Evolutionary conservation across 2,329 filamentous ascomycete species (phyloP).

Genomic region (Atkinsonella hypoxylon): DNA sequence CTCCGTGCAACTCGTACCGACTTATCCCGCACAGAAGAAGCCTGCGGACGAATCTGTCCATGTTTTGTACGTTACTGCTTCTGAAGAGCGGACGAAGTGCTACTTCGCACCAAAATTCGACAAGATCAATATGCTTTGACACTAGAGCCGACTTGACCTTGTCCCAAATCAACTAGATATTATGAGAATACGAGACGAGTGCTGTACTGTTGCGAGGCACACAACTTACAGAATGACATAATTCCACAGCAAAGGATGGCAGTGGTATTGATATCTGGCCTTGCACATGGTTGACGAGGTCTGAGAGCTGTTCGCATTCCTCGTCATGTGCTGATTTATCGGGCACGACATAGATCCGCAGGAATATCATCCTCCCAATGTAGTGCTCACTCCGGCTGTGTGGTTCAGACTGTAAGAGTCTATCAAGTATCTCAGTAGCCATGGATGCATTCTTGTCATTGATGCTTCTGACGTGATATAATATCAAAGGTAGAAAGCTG

Average conservation of each 20-base stretch:
- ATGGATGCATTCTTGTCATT: slow-evolving; percentile 38
- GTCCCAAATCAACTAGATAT: slow-evolving; percentile 65
- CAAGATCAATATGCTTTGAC: slow-evolving; percentile 37
- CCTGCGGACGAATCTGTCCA: slow-evolving; percentile 59
- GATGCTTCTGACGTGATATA: slow-evolving; percentile 57
- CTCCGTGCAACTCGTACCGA: slow-evolving; percentile 18
- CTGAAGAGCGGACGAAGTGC: slow-evolving; percentile 57
- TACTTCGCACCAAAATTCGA: slow-evolving; percentile 60
- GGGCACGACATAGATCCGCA: slow-evolving; percentile 54
- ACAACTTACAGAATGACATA: slow-evolving; percentile 49
- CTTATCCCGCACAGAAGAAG: slow-evolving; percentile 58
- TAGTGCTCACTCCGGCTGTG: slow-evolving; percentile 38
- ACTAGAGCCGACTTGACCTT: slow-evolving; percentile 48
- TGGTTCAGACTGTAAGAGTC: slow-evolving; percentile 46
- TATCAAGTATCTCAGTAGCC: slow-evolving; percentile 43
- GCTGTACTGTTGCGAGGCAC: background rate
- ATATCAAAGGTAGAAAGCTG: slow-evolving; percentile 50
- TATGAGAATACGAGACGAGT: slow-evolving; percentile 7
- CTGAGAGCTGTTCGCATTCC: slow-evolving; percentile 14
- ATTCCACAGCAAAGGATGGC: slow-evolving; percentile 48
- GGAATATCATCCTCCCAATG: slow-evolving; percentile 59
- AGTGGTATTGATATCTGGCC: slow-evolving; percentile 35
- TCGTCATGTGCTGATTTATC: slow-evolving; percentile 25
- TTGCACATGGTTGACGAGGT: slow-evolving; percentile 24
- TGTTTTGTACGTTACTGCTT: slow-evolving; percentile 52